Conservation (phyloP, 192 early-diverging fungal genomes). For the Funneliformis geosporum region DNA sequence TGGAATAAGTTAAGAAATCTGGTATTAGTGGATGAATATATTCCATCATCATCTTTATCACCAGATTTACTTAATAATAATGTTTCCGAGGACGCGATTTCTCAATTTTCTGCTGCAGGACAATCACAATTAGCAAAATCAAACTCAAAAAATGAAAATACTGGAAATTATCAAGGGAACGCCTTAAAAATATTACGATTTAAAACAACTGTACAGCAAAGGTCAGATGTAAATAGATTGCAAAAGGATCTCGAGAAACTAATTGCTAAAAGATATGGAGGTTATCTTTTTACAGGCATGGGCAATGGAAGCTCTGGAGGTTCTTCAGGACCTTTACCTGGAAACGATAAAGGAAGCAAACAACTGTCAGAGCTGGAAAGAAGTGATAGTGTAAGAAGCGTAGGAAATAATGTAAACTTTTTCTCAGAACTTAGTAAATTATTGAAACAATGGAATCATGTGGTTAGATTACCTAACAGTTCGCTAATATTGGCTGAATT, state of each 20-base stretch:
- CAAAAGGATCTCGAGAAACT: constrained; percentile 50
- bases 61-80: not conserved
- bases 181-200: constrained; percentile 40
- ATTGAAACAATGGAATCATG: constrained; percentile 30
- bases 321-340: constrained; percentile 32
- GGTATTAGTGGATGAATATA: constrained; percentile 10
- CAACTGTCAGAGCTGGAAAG: constrained; percentile 30
- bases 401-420: constrained; percentile 21
- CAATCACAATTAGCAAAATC: not conserved
- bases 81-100: not conserved
- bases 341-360: constrained; percentile 31
- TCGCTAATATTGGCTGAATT: constrained; percentile 30
- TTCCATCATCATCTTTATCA: not conserved
- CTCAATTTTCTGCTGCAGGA: not conserved
- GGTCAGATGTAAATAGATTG: constrained; percentile 44
- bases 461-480: constrained; percentile 22
- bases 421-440: constrained; percentile 15
- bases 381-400: constrained; percentile 11
- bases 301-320: constrained; percentile 37
- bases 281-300: constrained; percentile 34
- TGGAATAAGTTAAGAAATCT: constrained; percentile 19
- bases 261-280: constrained; percentile 23
- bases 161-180: constrained; percentile 5
- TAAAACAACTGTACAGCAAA: constrained; percentile 44
- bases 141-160: not conserved